Conservation (phyloP, 495 filamentous ascomycete genomes). For the Aeminium ludgeri region DNA sequence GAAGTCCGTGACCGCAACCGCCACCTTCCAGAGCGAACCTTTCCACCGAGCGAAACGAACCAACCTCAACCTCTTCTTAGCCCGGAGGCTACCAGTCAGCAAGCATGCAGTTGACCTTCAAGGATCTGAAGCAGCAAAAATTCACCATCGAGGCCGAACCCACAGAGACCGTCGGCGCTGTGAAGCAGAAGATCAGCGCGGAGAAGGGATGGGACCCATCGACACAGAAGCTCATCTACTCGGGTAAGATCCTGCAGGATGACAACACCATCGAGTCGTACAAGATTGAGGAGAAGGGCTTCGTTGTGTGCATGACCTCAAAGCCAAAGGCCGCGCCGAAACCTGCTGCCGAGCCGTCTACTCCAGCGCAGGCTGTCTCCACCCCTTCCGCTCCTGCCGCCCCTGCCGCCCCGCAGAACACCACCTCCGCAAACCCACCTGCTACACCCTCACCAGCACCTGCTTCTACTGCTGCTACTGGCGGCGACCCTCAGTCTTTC, state of each 20-base stretch:
- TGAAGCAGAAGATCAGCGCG: slow-evolving; percentile 76
- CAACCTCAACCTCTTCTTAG: too few species aligned
- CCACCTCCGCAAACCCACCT: slow-evolving; percentile 32
- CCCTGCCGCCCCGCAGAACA: slow-evolving; percentile 26
- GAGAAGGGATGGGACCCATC: slow-evolving; percentile 86
- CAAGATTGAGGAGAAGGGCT: slow-evolving; percentile 98
- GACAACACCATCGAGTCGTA: slow-evolving; percentile 86
- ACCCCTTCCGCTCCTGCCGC: slow-evolving; percentile 45
- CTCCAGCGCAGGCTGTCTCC: slow-evolving; percentile 51
- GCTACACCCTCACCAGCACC: slow-evolving; percentile 57
- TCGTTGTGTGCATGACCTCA: slow-evolving; percentile 89
- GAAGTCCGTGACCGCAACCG: too few species aligned
- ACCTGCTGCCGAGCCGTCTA: slow-evolving; percentile 40
- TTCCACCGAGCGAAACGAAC: too few species aligned
- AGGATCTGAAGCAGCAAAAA: slow-evolving; percentile 96
- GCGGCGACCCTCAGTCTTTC: slow-evolving; percentile 32
- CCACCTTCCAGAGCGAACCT: too few species aligned
- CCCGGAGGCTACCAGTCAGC: background rate
- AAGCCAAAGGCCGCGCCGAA: slow-evolving; percentile 67
- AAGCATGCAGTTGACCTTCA: slow-evolving; percentile 77
- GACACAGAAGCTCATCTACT: slow-evolving; percentile 89
- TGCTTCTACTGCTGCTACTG: slow-evolving; percentile 31
- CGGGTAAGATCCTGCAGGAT: slow-evolving; percentile 96
- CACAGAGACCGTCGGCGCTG: slow-evolving; percentile 65
- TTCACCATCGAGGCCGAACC: slow-evolving; percentile 89